A percentile compares a stretch with the other conserved stretches of the same genome.
Conservation (phyloP, 176 grass and related monocot genomes). For the Ensete glaucum region DNA sequence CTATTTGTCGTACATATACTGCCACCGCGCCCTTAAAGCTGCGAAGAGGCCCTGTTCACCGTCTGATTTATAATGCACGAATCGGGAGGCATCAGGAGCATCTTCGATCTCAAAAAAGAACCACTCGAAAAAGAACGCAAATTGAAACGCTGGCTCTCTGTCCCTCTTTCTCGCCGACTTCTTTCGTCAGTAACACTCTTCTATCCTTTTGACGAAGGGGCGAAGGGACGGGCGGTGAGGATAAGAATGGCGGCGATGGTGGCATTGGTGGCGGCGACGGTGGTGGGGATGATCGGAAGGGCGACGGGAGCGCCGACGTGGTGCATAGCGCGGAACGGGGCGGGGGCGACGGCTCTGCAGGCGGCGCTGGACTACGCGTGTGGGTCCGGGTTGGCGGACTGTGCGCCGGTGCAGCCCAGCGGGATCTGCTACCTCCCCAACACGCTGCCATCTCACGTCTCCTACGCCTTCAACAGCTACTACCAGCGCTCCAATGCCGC, state of each 20-base stretch:
- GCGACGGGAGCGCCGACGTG: conserved; percentile 17
- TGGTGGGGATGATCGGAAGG: not conserved
- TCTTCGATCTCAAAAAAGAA: not conserved
- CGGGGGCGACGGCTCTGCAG: conserved; percentile 27
- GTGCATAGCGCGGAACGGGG: conserved; percentile 57
- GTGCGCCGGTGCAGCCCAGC: conserved; percentile 42
- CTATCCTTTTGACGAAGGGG: not conserved
- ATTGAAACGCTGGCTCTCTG: not conserved
- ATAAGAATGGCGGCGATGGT: conserved; percentile 8
- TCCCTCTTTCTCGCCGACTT: not conserved
- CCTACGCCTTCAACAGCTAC: conserved; percentile 77
- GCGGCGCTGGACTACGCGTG: conserved; percentile 68
- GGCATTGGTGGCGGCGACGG: conserved; percentile 7
- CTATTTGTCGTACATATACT: too few species aligned
- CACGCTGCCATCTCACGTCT: conserved; percentile 65
- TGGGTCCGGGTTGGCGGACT: conserved; percentile 51
- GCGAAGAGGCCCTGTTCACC: not conserved
- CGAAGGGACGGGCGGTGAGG: not conserved
- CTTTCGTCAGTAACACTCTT: not conserved
- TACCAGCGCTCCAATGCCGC: conserved; percentile 58
- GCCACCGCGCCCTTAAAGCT: not conserved
- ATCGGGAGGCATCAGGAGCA: not conserved
- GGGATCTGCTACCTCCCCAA: conserved; percentile 70
- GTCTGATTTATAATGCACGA: not conserved
- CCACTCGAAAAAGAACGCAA: not conserved